Percentiles rank a stretch among this genome's conserved stretches.
These are phyloP conservation scores for Suhomyces maxii DNA, from an alignment of 1,139 yeast species.

Conservation along the genomic window DNA sequence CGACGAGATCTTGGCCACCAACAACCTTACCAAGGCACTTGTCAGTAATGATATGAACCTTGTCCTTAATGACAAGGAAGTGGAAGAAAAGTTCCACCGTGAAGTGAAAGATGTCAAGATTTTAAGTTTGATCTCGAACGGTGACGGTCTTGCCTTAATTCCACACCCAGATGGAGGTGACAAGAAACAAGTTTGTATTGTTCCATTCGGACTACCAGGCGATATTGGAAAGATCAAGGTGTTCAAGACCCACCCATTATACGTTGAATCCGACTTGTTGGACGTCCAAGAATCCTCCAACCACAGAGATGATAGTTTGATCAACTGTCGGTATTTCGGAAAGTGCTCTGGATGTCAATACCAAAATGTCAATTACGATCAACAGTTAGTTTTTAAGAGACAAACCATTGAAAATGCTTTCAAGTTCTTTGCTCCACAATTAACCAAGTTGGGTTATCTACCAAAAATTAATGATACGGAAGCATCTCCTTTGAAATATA, in stretches of 20 bases:
- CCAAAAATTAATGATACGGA: constrained; percentile 70
- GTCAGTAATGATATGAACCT: constrained; percentile 64
- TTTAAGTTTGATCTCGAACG: constrained; percentile 65
- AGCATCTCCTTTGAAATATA: constrained; percentile 73
- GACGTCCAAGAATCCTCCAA: constrained; percentile 47
- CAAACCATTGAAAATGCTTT: constrained; percentile 81
- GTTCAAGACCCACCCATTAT: constrained; percentile 74
- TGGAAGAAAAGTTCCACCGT: constrained; percentile 58
- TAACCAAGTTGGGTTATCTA: constrained; percentile 32
- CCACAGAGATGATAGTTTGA: constrained; percentile 52
- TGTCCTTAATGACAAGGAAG: constrained; percentile 60
- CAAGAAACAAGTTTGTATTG: constrained; percentile 48
- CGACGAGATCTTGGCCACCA: constrained; percentile 50
- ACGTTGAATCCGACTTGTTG: constrained; percentile 74
- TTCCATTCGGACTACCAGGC: constrained; percentile 90
- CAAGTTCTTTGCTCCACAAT: constrained; percentile 62
- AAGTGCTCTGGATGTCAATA: constrained; percentile 84
- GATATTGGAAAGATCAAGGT: constrained; percentile 71
- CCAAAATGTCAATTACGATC: constrained; percentile 71
- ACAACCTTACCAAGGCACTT: constrained; percentile 45
- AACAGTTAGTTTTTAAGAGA: constrained; percentile 71
- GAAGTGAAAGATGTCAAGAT: constrained; percentile 59
- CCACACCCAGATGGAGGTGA: constrained; percentile 52
- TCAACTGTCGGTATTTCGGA: constrained; percentile 47
- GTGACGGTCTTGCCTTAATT: constrained; percentile 72